Evolutionary conservation across 331 rosid species (phyloP).

Genomic region (Saraca asoca): DNA sequence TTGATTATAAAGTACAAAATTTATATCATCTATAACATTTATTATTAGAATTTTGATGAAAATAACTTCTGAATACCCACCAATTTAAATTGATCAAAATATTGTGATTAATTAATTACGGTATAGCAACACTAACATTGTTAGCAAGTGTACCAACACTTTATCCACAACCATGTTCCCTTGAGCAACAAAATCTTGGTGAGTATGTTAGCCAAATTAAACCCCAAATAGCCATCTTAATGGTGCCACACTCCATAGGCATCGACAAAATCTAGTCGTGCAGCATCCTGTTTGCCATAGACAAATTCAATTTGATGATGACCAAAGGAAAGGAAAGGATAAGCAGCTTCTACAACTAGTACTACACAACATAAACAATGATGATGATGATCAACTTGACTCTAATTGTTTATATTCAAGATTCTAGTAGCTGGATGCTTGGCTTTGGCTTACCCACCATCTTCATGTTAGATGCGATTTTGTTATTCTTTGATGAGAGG

Average conservation of each 20-base stretch:
- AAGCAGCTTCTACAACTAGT: constrained; percentile 56
- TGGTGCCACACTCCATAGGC: constrained; percentile 52
- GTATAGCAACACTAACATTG: constrained; percentile 42
- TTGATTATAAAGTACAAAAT: no score
- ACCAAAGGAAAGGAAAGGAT: constrained; percentile 55
- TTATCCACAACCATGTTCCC: constrained; percentile 45
- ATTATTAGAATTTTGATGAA: no score
- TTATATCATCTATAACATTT: no score
- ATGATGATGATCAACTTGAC: constrained; percentile 51
- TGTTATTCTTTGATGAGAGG: constrained; percentile 41
- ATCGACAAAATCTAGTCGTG: constrained; percentile 61
- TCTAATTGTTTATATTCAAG: constrained; percentile 62
- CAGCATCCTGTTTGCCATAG: constrained; percentile 60
- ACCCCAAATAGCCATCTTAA: constrained; percentile 42
- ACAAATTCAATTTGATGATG: constrained; percentile 44
- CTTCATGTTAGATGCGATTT: constrained; percentile 40
- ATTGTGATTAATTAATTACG: constrained; percentile 29
- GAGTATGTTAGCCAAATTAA: constrained; percentile 31
- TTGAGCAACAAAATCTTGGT: not conserved
- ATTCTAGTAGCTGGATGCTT: constrained; percentile 64
- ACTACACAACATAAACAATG: constrained; percentile 53
- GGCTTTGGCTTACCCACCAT: constrained; percentile 58
- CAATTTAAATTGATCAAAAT: not conserved
- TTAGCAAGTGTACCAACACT: constrained; percentile 46
- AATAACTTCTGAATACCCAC: no score